These are phyloP conservation scores for Cardamine chenopodiifolia DNA, from an alignment of 345 rosid genomes.

Conservation along the genomic window DNA sequence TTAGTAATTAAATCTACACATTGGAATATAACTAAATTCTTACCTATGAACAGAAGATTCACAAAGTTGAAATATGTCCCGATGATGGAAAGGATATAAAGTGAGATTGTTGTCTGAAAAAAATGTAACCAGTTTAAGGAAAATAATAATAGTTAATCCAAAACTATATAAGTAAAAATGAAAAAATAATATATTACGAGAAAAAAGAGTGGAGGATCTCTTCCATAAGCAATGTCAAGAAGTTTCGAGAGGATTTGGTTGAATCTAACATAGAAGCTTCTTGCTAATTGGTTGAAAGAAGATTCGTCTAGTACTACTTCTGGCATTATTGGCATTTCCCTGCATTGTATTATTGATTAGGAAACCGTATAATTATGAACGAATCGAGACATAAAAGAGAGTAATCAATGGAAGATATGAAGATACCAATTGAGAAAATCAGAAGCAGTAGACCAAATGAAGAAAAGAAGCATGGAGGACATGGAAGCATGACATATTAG, in stretches of 20 bases:
- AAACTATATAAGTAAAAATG: not conserved
- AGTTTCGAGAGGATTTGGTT: constrained; percentile 50
- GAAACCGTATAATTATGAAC: not conserved
- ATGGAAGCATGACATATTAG: constrained; percentile 70
- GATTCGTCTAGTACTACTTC: constrained; percentile 44
- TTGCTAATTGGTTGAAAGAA: constrained; percentile 52
- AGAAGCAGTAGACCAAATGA: constrained; percentile 66
- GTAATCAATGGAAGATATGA: not conserved
- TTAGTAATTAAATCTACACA: not conserved
- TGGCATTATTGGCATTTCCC: constrained; percentile 69
- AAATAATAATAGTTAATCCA: not conserved
- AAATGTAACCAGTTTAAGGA: not conserved
- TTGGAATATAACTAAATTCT: constrained; percentile 19
- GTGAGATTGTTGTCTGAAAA: constrained; percentile 50
- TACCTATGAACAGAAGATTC: constrained; percentile 78
- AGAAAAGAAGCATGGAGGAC: constrained; percentile 66
- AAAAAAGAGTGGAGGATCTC: constrained; percentile 59
- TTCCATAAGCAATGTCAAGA: constrained; percentile 67
- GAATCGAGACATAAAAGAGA: not conserved
- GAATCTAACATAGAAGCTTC: constrained; percentile 48
- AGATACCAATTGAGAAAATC: constrained; percentile 64
- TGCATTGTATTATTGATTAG: not conserved
- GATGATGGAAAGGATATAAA: constrained; percentile 67
- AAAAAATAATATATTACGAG: constrained; percentile 47
- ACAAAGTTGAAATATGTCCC: constrained; percentile 74